These are phyloP conservation scores for Dothiorella sarmentorum DNA, from an alignment of 2,329 filamentous ascomycete genomes.

Conservation along the genomic window DNA sequence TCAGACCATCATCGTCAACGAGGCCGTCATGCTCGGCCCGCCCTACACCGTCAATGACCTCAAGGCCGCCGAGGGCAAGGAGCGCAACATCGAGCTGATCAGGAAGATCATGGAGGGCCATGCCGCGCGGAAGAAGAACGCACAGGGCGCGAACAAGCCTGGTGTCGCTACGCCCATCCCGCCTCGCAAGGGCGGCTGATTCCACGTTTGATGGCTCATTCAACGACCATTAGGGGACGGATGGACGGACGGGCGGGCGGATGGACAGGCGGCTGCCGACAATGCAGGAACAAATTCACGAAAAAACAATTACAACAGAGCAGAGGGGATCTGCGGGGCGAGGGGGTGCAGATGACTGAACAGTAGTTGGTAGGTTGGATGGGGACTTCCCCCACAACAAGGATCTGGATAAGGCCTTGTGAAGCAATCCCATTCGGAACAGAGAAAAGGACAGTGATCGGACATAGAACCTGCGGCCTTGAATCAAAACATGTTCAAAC, in stretches of 20 bases:
- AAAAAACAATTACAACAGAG: background rate
- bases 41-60: conserved; percentile 59
- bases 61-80: conserved; percentile 42
- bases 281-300: background rate
- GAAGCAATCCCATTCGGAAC: background rate
- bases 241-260: background rate
- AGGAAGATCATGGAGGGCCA: conserved; percentile 46
- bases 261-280: too few species aligned
- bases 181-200: conserved; percentile 25
- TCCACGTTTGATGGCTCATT: too few species aligned
- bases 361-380: background rate
- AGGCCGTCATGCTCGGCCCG: conserved; percentile 56
- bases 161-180: conserved; percentile 23
- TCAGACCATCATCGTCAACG: conserved; percentile 57
- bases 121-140: conserved; percentile 42
- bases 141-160: conserved; percentile 15
- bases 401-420: background rate
- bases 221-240: too few species aligned
- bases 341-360: background rate
- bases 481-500: conserved; percentile 3
- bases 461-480: background rate
- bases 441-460: conserved; percentile 1
- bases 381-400: background rate
- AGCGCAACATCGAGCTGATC: conserved; percentile 41
- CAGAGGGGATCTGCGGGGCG: background rate